These are phyloP conservation scores for Chalciporus sphaerocephalus DNA, from an alignment of 768 basidiomycete species.

Conservation along the genomic window DNA sequence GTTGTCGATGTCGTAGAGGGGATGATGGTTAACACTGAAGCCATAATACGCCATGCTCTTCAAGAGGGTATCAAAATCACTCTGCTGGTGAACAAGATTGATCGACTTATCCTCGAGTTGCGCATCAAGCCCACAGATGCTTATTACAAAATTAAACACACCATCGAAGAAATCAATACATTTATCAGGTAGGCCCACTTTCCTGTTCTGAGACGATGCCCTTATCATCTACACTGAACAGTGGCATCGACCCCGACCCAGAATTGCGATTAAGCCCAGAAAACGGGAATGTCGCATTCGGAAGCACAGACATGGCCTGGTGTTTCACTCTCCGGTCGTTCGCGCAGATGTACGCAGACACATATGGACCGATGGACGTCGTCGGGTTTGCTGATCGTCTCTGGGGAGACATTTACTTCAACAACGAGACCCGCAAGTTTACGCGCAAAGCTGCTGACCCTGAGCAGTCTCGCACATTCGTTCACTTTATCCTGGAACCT, in stretches of 20 bases:
- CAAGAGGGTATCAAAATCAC: constrained; percentile 88
- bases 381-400: constrained; percentile 81
- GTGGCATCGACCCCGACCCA: constrained; percentile 84
- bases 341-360: constrained; percentile 93
- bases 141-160: constrained; percentile 98
- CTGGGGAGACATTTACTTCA: constrained; percentile 98
- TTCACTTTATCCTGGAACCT: constrained; percentile 94
- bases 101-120: constrained; percentile 93
- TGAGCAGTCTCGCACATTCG: constrained; percentile 79
- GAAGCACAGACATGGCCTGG: constrained; percentile 96
- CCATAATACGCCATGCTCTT: constrained; percentile 81
- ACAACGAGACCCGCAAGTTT: constrained; percentile 81
- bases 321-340: constrained; percentile 94
- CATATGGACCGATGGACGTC: constrained; percentile 84
- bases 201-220: neutral
- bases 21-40: constrained; percentile 90
- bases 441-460: constrained; percentile 74
- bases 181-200: constrained; percentile 71
- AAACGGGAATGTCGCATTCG: constrained; percentile 94
- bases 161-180: constrained; percentile 96
- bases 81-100: constrained; percentile 96
- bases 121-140: constrained; percentile 94
- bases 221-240: constrained; percentile 24
- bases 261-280: constrained; percentile 89
- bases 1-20: constrained; percentile 99